These are phyloP conservation scores for Coemansia sp. DNA, from an alignment of 192 early-diverging fungal species.

Conservation along the genomic window DNA sequence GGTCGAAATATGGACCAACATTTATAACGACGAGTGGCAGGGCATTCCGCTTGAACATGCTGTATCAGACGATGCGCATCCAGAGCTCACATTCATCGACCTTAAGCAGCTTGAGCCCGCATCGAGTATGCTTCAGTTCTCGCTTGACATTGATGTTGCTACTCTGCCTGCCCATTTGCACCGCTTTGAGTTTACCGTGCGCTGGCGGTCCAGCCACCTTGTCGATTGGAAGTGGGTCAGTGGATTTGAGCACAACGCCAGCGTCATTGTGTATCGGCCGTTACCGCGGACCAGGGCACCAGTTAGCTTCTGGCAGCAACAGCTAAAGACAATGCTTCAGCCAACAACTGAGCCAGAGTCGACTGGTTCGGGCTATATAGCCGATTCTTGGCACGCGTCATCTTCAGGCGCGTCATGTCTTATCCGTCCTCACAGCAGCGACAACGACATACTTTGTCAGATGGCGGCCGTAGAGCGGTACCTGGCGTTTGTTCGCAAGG, in stretches of 20 bases:
- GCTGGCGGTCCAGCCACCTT: constrained; percentile 16
- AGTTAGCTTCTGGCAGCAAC: constrained; percentile 25
- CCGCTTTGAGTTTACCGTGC: constrained; percentile 44
- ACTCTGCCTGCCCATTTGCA: not conserved
- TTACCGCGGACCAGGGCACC: constrained; percentile 5
- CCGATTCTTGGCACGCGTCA: constrained; percentile 35
- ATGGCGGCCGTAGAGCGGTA: constrained; percentile 17
- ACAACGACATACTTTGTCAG: constrained; percentile 11
- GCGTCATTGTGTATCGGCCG: constrained; percentile 15
- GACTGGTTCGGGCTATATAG: not conserved
- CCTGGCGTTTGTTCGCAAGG: constrained; percentile 39
- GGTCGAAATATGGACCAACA: constrained; percentile 39
- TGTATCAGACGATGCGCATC: not conserved
- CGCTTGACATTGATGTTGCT: constrained; percentile 11
- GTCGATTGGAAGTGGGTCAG: constrained; percentile 34
- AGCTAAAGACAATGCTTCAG: constrained; percentile 18
- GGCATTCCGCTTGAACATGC: constrained; percentile 14
- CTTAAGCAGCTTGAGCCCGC: constrained; percentile 8
- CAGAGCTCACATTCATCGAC: constrained; percentile 28
- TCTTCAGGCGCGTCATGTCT: constrained; percentile 27
- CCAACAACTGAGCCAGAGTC: not conserved
- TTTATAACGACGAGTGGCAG: constrained; percentile 21
- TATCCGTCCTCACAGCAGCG: constrained; percentile 5
- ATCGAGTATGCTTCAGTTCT: constrained; percentile 16
- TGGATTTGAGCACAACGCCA: constrained; percentile 27